Percentiles rank a stretch among this genome's conserved stretches.
phyloP scores from a whole-genome alignment of 148 eudicot genomes.

The Fagopyrum homotropicum region DNA sequence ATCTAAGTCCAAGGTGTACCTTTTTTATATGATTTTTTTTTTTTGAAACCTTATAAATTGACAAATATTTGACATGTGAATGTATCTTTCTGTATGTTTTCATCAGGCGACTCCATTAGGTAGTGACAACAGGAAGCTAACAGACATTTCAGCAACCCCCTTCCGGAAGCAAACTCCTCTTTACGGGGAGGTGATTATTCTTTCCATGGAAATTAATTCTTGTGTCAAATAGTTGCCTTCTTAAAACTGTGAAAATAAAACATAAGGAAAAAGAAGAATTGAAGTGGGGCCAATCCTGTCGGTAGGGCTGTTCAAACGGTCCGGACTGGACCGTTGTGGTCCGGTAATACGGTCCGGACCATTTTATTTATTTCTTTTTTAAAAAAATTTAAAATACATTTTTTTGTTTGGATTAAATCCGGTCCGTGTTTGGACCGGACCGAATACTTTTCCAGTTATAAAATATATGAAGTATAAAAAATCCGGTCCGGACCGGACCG shows the following conservation, averaged over 20 bases:
- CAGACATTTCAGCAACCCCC: conserved; percentile 33
- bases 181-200: conserved; percentile 44
- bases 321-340: too few relatives aligned
- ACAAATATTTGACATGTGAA: not conserved
- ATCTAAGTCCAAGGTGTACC: conserved; percentile 53
- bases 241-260: not conserved
- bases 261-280: not conserved
- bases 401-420: too few relatives aligned
- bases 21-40: not conserved
- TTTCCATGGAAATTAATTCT: not conserved
- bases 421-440: too few relatives aligned
- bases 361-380: too few relatives aligned
- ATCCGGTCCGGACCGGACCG: too few relatives aligned
- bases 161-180: conserved; percentile 39
- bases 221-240: not conserved
- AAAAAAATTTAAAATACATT: too few relatives aligned
- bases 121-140: conserved; percentile 35
- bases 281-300: too few relatives aligned
- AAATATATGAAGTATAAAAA: too few relatives aligned
- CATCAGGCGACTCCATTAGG: conserved; percentile 41
- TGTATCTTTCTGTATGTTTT: conserved; percentile 13
- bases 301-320: too few relatives aligned
- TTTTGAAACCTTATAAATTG: not conserved
- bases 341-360: too few relatives aligned
- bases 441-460: too few relatives aligned